Base-by-base conservation (phyloP, 371 early-diverging fungal genomes). In the Apophysomyces variabilis region DNA sequence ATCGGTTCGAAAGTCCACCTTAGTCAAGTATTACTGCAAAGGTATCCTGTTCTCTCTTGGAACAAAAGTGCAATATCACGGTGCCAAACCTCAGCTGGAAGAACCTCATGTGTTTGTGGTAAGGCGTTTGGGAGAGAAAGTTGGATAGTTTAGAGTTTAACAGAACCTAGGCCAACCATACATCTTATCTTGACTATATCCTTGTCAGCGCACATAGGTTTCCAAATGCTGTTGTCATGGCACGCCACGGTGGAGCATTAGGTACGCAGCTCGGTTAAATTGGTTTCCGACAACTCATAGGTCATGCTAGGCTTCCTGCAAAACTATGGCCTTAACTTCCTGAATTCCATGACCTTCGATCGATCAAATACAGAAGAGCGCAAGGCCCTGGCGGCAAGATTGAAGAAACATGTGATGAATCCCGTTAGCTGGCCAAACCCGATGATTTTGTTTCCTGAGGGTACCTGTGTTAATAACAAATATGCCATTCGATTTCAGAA, bases 361-460 rank as follows among this genome's bases (percentile, higher is more conserved):
- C 85, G 95, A 58, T 78, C 82, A 18, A 88, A 91, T 66, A 84
- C 87, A 69, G 73, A 86, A 18, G 93, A 93, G 69, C 78, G 92
- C 35, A 62, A 72, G 26, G 64, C 72, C 7, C 75, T 93, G 14
- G 65, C 77, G 7, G 67, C 76, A 18, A 63, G 77, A 41, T 64
- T 80, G 36, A 74, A 71, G 18, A 67, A 65, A 43, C 80, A 80
- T 73, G 80, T 80, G 5, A 57, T 69, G 57, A 68, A 66, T 45
- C 60, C 73, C 12, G 66, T 61, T 8, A 80, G 75, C 11, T 73
- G 77, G 75, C 72, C 72, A 11, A 80, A 77, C 41, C 80, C 80
- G 57, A 80, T 95, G 77, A 74, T 94, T 26, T 89, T 95, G 26
- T 95, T 95, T 75, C 95, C 95, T n/a, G 95, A 95, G 76, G 94